Conservation (phyloP, 441 rosid genomes). For the Raphanus hybrid region DNA sequence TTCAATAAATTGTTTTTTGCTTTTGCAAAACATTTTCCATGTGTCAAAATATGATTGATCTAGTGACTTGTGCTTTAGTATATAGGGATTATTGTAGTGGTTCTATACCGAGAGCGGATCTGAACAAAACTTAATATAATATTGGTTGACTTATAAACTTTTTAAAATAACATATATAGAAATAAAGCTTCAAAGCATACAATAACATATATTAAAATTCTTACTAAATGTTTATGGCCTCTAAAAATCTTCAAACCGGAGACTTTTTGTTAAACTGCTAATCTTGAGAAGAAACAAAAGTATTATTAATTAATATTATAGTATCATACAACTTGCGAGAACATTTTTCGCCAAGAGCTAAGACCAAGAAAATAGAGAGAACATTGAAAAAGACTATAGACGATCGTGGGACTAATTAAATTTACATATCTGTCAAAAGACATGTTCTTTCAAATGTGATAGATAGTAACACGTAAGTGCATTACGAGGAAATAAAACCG, state of each 20-base stretch:
- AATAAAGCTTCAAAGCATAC: too few relatives aligned
- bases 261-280: not conserved
- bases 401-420: not conserved
- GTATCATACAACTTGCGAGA: not conserved
- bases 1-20: not conserved
- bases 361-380: too few relatives aligned
- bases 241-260: too few relatives aligned
- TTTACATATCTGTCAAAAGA: not conserved
- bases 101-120: not conserved
- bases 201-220: too few relatives aligned
- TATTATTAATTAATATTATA: not conserved
- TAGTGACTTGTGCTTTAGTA: too few relatives aligned
- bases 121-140: too few relatives aligned
- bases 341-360: constrained; percentile 4
- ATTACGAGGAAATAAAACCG: not conserved
- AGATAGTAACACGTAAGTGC: not conserved
- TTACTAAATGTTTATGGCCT: too few relatives aligned
- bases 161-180: too few relatives aligned
- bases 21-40: too few relatives aligned
- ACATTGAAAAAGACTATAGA: not conserved
- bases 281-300: not conserved
- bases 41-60: too few relatives aligned
- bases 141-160: too few relatives aligned
- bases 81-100: not conserved
- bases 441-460: constrained; percentile 17